Evolutionary conservation across 345 rosid species (phyloP).

Genomic region (Melastoma malabathricum): DNA sequence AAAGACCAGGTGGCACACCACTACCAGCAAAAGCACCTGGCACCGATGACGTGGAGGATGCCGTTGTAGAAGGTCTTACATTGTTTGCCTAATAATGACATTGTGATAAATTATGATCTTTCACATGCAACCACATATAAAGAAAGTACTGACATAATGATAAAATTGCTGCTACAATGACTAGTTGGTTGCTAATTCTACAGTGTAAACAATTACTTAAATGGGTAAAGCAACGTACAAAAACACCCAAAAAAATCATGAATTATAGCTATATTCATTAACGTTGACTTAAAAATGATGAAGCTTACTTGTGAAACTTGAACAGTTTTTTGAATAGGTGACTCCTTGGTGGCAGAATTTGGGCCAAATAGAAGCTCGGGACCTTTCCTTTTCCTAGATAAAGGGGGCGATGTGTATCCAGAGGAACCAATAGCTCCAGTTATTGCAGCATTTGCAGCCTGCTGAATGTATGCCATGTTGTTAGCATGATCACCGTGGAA

Average conservation of each 20-base stretch:
- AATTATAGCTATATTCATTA: neutral
- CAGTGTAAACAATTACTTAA: too few species aligned
- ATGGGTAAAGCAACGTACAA: too few species aligned
- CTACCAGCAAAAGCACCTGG: slow-evolving; percentile 37
- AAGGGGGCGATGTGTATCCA: slow-evolving; percentile 67
- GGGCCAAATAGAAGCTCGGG: slow-evolving; percentile 60
- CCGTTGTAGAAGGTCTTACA: slow-evolving; percentile 31
- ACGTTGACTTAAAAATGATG: neutral
- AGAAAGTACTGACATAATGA: too few species aligned
- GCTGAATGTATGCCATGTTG: slow-evolving; percentile 79
- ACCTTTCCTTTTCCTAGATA: slow-evolving; percentile 72
- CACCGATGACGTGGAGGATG: slow-evolving; percentile 28
- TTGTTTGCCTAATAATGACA: slow-evolving; percentile 40
- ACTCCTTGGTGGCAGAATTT: slow-evolving; percentile 34
- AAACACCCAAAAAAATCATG: too few species aligned
- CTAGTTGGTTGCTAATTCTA: too few species aligned
- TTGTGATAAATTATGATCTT: neutral
- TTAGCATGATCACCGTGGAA: slow-evolving; percentile 86
- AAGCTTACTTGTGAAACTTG: slow-evolving; percentile 60
- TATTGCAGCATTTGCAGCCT: slow-evolving; percentile 98
- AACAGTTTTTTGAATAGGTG: slow-evolving; percentile 41
- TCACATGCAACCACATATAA: too few species aligned
- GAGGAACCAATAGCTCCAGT: slow-evolving; percentile 97
- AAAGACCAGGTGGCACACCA: slow-evolving; percentile 26
- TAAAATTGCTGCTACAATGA: too few species aligned